These are phyloP conservation scores for Davidsoniella australis DNA, from an alignment of 2,329 filamentous ascomycete genomes.

Conservation along the genomic window DNA sequence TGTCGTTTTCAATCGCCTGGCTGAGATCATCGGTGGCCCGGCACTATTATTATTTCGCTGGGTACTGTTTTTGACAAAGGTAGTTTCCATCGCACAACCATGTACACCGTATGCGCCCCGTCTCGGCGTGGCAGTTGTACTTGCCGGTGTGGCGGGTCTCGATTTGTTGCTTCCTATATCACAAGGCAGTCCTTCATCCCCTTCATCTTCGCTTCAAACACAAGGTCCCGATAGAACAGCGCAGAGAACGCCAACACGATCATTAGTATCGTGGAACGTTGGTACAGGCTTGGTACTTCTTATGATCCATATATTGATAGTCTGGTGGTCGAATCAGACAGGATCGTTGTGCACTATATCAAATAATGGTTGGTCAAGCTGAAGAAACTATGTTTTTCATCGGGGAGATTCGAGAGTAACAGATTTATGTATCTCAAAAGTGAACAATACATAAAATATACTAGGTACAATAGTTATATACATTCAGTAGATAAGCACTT, in stretches of 20 bases:
- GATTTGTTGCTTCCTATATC: constrained; percentile 34
- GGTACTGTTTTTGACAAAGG: constrained; percentile 49
- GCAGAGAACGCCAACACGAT: too few relatives aligned
- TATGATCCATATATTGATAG: neutral
- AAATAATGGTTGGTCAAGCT: too few relatives aligned
- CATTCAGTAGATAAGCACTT: too few relatives aligned
- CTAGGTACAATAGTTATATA: too few relatives aligned
- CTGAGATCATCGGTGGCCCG: neutral
- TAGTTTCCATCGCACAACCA: constrained; percentile 44
- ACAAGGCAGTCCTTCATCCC: too few relatives aligned
- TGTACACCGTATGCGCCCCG: constrained; percentile 59
- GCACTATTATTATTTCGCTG: constrained; percentile 30
- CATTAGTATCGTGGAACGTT: neutral
- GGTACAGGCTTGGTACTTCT: neutral
- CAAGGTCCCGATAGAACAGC: too few relatives aligned
- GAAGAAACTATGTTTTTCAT: too few relatives aligned
- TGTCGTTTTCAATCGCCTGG: constrained; percentile 1
- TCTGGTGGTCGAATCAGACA: constrained; percentile 1
- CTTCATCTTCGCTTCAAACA: too few relatives aligned
- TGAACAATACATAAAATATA: too few relatives aligned
- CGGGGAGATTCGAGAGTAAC: too few relatives aligned
- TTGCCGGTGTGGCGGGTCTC: constrained; percentile 51
- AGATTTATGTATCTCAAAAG: too few relatives aligned
- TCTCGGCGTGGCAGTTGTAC: constrained; percentile 44
- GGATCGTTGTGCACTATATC: neutral